Evolutionary conservation across 768 basidiomycete genomes (phyloP).

Genomic region (Agrocybe pediades): DNA sequence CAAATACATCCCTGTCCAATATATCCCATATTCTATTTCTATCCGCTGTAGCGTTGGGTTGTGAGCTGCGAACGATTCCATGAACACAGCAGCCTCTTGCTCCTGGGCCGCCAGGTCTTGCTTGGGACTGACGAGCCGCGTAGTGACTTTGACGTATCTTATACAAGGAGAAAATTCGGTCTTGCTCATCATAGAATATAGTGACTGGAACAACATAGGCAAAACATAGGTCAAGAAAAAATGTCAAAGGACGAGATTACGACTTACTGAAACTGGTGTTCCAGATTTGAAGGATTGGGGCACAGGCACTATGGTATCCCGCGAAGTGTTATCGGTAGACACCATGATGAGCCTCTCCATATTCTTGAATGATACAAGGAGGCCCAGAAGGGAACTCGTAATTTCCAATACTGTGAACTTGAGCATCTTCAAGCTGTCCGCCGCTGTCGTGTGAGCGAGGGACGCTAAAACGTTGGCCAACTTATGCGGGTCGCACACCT

Average conservation of each 20-base stretch:
- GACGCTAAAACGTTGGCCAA: slow-evolving; percentile 17
- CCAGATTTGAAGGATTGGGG: slow-evolving; percentile 14
- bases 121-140: slow-evolving; percentile 24
- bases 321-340: slow-evolving; percentile 22
- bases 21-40: slow-evolving; percentile 30
- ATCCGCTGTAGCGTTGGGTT: slow-evolving; percentile 21
- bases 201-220: slow-evolving; percentile 3
- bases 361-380: slow-evolving; percentile 15
- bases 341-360: slow-evolving; percentile 18
- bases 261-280: slow-evolving; percentile 19
- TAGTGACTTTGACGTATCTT: slow-evolving; percentile 22
- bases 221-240: not conserved
- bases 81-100: slow-evolving; percentile 21
- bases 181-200: slow-evolving; percentile 23
- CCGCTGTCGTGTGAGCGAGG: slow-evolving; percentile 18
- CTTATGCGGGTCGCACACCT: slow-evolving; percentile 21
- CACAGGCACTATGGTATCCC: slow-evolving; percentile 10
- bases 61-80: slow-evolving; percentile 22
- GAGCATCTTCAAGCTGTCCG: slow-evolving; percentile 19
- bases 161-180: slow-evolving; percentile 19
- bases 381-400: slow-evolving; percentile 17
- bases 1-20: slow-evolving; percentile 32
- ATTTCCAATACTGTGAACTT: slow-evolving; percentile 22
- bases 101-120: slow-evolving; percentile 23
- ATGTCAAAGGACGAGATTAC: not conserved